These are phyloP conservation scores for Anethum foeniculum DNA, from an alignment of 140 eudicot genomes.

Conservation along the genomic window DNA sequence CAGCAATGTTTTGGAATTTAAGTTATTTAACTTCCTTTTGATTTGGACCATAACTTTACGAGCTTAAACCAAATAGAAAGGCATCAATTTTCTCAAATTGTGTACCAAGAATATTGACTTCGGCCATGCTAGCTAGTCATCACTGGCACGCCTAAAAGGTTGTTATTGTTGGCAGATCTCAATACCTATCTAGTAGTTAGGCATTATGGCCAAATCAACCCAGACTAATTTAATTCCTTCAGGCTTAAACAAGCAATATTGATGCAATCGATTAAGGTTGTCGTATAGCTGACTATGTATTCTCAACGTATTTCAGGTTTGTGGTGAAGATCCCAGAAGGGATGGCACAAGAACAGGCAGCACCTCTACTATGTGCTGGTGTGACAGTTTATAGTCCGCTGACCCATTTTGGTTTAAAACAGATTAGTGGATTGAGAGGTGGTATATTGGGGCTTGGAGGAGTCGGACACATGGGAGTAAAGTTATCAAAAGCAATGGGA, in stretches of 20 bases:
- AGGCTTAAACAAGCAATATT: neutral
- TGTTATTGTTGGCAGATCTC: neutral
- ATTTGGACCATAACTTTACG: neutral
- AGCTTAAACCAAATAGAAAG: neutral
- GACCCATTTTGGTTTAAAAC: slow-evolving; percentile 67
- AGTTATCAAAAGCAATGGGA: slow-evolving; percentile 91
- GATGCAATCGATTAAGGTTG: neutral
- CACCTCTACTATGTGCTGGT: slow-evolving; percentile 88
- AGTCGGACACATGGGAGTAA: slow-evolving; percentile 95
- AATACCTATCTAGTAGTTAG: too few relatives aligned
- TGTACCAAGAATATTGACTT: too few relatives aligned
- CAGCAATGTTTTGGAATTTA: neutral
- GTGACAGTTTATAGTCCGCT: slow-evolving; percentile 86
- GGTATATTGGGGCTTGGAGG: slow-evolving; percentile 95
- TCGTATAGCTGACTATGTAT: neutral
- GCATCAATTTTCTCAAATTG: neutral
- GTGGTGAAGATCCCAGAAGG: slow-evolving; percentile 92
- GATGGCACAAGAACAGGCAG: slow-evolving; percentile 83
- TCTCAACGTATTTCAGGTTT: slow-evolving; percentile 31
- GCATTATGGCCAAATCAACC: neutral
- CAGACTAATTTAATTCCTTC: neutral
- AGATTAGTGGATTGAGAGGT: slow-evolving; percentile 61
- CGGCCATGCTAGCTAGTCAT: neutral
- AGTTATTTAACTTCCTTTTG: neutral
- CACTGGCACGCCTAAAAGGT: neutral